Conservation (phyloP, 192 early-diverging fungal genomes). For the Funneliformis geosporum region DNA sequence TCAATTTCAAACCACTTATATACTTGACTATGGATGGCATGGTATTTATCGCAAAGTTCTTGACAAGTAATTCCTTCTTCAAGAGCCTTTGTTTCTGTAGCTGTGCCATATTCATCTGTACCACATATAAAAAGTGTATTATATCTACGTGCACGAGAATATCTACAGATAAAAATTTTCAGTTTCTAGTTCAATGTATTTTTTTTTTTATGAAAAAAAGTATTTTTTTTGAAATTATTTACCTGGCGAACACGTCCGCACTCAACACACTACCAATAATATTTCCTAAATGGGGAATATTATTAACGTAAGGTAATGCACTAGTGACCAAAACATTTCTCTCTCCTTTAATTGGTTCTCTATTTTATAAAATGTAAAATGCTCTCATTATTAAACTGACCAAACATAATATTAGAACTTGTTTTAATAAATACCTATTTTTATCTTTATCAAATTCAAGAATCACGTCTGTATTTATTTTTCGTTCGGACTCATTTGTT, state of each 20-base stretch:
- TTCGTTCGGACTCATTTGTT: background rate
- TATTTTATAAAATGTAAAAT: background rate
- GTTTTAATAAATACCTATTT: background rate
- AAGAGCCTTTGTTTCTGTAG: constrained; percentile 97
- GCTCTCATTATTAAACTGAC: too few relatives aligned
- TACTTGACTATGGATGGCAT: constrained; percentile 77
- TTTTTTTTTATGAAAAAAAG: background rate
- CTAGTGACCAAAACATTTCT: constrained; percentile 94
- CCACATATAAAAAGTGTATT: constrained; percentile 95
- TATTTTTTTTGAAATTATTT: background rate
- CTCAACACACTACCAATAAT: constrained; percentile 97
- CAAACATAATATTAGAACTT: background rate
- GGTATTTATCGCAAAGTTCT: constrained; percentile 97
- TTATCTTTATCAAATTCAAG: background rate
- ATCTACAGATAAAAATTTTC: constrained; percentile 50
- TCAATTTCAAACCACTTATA: constrained; percentile 96
- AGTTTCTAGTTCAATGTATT: constrained; percentile 1
- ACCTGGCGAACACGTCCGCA: constrained; percentile 95
- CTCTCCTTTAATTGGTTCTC: constrained; percentile 59
- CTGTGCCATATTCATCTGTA: constrained; percentile 99
- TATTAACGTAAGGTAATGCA: constrained; percentile 98
- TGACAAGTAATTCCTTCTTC: constrained; percentile 89
- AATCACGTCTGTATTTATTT: background rate
- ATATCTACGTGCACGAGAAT: constrained; percentile 82
- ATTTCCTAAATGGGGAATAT: constrained; percentile 98